A percentile compares a stretch with the other conserved stretches of the same genome.
Conservation (phyloP, 2,329 filamentous ascomycete genomes). For the Elsinoe arachidis region DNA sequence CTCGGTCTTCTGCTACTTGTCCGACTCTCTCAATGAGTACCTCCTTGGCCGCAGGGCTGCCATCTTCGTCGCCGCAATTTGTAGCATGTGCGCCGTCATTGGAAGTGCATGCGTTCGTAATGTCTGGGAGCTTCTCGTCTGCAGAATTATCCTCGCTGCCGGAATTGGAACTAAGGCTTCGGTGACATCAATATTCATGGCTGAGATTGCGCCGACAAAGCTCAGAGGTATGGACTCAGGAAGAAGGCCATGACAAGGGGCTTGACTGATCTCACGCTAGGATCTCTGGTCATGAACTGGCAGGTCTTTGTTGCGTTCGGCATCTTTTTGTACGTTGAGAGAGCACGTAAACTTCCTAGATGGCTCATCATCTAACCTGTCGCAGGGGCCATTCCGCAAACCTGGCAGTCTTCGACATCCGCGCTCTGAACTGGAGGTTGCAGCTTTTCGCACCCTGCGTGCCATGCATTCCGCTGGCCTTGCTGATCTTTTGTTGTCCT, state of each 20-base stretch:
- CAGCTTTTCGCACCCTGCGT: slow-evolving; percentile 23
- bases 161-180: slow-evolving; percentile 29
- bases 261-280: neutral
- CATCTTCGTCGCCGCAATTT: slow-evolving; percentile 23
- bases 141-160: slow-evolving; percentile 26
- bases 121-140: slow-evolving; percentile 24
- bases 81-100: slow-evolving; percentile 25
- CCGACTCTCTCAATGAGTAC: slow-evolving; percentile 27
- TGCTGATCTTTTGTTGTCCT: slow-evolving; percentile 22
- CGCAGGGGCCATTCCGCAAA: slow-evolving; percentile 22
- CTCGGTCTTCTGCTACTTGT: slow-evolving; percentile 24
- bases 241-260: too few relatives aligned
- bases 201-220: slow-evolving; percentile 24
- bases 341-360: neutral
- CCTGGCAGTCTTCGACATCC: slow-evolving; percentile 19
- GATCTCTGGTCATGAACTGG: slow-evolving; percentile 26
- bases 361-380: neutral
- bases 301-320: slow-evolving; percentile 27
- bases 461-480: slow-evolving; percentile 22
- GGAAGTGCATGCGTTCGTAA: slow-evolving; percentile 23
- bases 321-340: slow-evolving; percentile 19
- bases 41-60: slow-evolving; percentile 24
- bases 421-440: slow-evolving; percentile 23
- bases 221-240: slow-evolving; percentile 16
- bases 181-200: slow-evolving; percentile 27